Conservation (phyloP, 2,329 filamentous ascomycete species). For the Talaromyces piceae region DNA sequence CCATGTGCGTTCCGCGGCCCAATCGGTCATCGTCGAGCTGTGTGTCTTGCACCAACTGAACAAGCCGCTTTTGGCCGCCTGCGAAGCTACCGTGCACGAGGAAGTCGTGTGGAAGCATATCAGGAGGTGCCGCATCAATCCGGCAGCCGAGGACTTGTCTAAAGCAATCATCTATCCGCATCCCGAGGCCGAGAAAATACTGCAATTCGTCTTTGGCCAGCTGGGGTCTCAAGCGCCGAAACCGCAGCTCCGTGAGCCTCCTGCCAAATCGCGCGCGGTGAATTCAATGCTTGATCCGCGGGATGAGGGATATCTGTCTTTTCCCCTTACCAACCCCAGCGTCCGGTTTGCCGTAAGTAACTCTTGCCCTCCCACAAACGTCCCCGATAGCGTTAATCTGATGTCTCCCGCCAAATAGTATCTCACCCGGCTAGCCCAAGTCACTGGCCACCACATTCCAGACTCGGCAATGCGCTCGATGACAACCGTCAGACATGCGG, state of each 20-base stretch:
- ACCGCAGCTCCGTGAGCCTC: not conserved
- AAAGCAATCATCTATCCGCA: conserved; percentile 26
- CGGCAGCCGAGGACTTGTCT: conserved; percentile 18
- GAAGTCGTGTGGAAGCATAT: conserved; percentile 25
- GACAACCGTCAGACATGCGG: conserved; percentile 50
- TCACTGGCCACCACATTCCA: conserved; percentile 68
- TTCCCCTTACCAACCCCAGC: conserved; percentile 49
- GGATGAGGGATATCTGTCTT: conserved; percentile 50
- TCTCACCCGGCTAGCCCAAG: conserved; percentile 69
- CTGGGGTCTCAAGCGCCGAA: conserved; percentile 16
- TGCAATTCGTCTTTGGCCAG: conserved; percentile 30
- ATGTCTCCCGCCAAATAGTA: too few species aligned
- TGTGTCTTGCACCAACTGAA: conserved; percentile 42
- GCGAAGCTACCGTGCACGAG: conserved; percentile 25
- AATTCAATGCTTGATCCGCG: not conserved
- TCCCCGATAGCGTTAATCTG: too few species aligned
- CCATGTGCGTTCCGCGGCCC: conserved; percentile 39
- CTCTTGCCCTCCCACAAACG: conserved; percentile 1
- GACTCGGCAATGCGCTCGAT: conserved; percentile 41
- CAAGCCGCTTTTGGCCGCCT: conserved; percentile 28
- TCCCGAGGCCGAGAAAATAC: conserved; percentile 22
- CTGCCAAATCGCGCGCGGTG: not conserved
- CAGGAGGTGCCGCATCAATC: conserved; percentile 24
- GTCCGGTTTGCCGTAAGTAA: conserved; percentile 67
- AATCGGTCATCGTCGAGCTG: conserved; percentile 51